Conservation (phyloP, 108 stramenopile species). For the Fragilariopsis cylindrus region DNA sequence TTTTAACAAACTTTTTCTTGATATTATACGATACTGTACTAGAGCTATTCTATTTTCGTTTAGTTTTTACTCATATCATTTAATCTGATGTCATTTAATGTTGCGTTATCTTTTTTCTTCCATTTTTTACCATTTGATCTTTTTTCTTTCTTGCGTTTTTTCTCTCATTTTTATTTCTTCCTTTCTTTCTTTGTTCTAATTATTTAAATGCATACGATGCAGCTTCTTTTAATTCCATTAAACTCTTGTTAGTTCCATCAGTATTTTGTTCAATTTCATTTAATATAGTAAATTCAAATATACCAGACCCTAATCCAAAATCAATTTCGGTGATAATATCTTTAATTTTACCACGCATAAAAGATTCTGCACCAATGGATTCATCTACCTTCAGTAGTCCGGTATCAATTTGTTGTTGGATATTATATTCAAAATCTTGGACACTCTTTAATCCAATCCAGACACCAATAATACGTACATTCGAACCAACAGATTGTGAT, state of each 20-base stretch:
- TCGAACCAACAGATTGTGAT: conserved; percentile 24
- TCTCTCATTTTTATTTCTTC: too few species aligned
- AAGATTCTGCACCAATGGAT: conserved; percentile 52
- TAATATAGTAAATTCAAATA: conserved; percentile 84
- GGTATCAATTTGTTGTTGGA: conserved; percentile 50
- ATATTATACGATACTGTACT: too few species aligned
- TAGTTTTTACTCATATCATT: too few species aligned
- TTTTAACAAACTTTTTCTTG: too few species aligned
- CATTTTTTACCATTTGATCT: too few species aligned
- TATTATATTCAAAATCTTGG: conserved; percentile 58
- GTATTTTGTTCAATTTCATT: conserved; percentile 3
- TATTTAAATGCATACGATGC: conserved; percentile 72
- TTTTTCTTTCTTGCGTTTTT: too few species aligned
- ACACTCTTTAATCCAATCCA: conserved; percentile 77
- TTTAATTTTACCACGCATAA: conserved; percentile 49
- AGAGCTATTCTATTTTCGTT: too few species aligned
- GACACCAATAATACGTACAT: conserved; percentile 70
- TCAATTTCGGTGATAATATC: conserved; percentile 80
- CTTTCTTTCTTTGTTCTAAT: neutral
- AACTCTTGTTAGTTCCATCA: conserved; percentile 30
- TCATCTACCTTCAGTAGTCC: conserved; percentile 48
- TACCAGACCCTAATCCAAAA: conserved; percentile 71
- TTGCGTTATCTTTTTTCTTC: too few species aligned
- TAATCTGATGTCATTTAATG: too few species aligned
- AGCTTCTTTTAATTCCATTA: conserved; percentile 61